phyloP scores from a whole-genome alignment of 768 basidiomycete species.

The Guyanaporus albipodus region DNA sequence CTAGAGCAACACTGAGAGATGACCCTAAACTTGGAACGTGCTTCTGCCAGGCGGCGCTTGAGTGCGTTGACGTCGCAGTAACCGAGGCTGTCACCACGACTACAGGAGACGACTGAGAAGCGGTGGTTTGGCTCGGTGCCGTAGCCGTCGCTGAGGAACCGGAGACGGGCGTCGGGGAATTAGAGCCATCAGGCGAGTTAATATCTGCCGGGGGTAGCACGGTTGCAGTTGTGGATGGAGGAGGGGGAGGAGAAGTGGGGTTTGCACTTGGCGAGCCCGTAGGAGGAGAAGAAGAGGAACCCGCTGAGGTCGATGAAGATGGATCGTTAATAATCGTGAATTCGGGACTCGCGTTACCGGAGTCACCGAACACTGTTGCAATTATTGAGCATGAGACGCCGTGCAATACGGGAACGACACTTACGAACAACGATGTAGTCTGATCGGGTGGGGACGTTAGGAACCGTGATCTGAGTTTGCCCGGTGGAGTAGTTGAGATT shows the following conservation, averaged over 20 bases:
- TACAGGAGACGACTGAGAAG: conserved; percentile 2
- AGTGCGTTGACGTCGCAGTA: conserved; percentile 12
- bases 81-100: conserved; percentile 3
- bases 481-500: conserved; percentile 31
- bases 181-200: background rate
- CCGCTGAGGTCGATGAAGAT: conserved; percentile 32
- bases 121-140: background rate
- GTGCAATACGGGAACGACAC: conserved; percentile 10
- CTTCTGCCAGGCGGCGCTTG: conserved; percentile 26
- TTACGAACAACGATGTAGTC: conserved; percentile 37
- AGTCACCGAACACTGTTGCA: conserved; percentile 36
- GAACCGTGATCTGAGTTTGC: conserved; percentile 33
- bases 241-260: background rate
- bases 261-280: conserved; percentile 3
- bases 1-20: conserved; percentile 17
- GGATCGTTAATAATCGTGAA: conserved; percentile 55
- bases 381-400: background rate
- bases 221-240: background rate
- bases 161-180: background rate
- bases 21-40: conserved; percentile 11
- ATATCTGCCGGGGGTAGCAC: background rate
- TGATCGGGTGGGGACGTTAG: conserved; percentile 28
- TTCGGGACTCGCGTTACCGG: conserved; percentile 38
- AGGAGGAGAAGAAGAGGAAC: conserved; percentile 3
- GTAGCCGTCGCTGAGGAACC: conserved; percentile 1